Conservation (phyloP, 208 protist species). For the Vickermania spadyakhi region DNA sequence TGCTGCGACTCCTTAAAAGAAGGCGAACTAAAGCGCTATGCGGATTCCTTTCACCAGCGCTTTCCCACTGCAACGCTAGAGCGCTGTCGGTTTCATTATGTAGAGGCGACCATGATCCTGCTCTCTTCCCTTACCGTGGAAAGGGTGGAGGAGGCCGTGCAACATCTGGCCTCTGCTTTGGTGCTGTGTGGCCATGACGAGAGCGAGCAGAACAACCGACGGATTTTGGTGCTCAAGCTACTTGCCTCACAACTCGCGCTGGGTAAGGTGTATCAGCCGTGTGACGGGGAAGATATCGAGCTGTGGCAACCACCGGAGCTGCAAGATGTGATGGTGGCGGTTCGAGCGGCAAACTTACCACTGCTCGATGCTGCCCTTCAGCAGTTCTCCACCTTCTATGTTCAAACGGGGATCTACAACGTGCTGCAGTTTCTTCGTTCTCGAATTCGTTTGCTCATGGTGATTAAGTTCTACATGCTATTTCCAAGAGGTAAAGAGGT, state of each 20-base stretch:
- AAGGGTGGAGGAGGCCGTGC: slow-evolving; percentile 27
- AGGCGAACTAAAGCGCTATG: too few relatives aligned
- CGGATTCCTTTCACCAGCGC: slow-evolving; percentile 2
- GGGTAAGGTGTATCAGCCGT: slow-evolving; percentile 12
- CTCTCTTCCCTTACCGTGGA: slow-evolving; percentile 33
- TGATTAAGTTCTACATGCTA: slow-evolving; percentile 67
- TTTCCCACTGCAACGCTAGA: slow-evolving; percentile 32
- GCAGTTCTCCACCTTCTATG: slow-evolving; percentile 52
- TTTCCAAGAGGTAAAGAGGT: slow-evolving; percentile 9
- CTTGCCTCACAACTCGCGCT: slow-evolving; percentile 14
- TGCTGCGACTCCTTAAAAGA: too few relatives aligned
- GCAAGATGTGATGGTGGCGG: slow-evolving; percentile 53
- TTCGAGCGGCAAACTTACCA: slow-evolving; percentile 37
- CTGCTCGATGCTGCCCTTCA: slow-evolving; percentile 47
- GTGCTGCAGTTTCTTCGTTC: slow-evolving; percentile 43
- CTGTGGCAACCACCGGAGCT: slow-evolving; percentile 19
- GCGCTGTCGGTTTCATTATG: slow-evolving; percentile 64
- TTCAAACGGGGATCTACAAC: slow-evolving; percentile 58
- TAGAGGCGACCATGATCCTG: slow-evolving; percentile 39
- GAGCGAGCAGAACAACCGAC: slow-evolving; percentile 16
- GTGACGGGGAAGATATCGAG: slow-evolving; percentile 10
- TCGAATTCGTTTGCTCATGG: slow-evolving; percentile 54
- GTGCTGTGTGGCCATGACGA: slow-evolving; percentile 23
- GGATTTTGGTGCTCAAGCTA: slow-evolving; percentile 25
- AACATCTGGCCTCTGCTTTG: slow-evolving; percentile 41